Evolutionary conservation across 306 rosid species (phyloP).

Genomic region (Lathyrus sativus): DNA sequence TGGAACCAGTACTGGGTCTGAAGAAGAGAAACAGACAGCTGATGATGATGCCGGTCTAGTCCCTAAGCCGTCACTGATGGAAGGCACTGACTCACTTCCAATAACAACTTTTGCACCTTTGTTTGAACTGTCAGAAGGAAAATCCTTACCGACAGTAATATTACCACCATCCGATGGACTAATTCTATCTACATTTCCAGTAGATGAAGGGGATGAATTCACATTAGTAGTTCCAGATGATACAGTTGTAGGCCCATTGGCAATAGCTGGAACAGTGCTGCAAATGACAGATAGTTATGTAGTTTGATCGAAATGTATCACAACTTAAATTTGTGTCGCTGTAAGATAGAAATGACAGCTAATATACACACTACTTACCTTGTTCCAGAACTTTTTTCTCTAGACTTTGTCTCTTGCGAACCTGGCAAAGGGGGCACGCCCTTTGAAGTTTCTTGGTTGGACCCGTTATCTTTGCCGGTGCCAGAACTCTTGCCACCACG

Average conservation of each 20-base stretch:
- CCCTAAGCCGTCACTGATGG: conserved; percentile 44
- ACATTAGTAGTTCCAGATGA: conserved; percentile 53
- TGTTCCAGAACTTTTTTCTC: conserved; percentile 53
- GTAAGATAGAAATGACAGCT: conserved; percentile 18
- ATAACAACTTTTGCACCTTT: conserved; percentile 44
- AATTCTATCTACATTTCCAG: conserved; percentile 48
- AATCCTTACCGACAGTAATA: conserved; percentile 43
- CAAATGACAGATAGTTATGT: conserved; percentile 41
- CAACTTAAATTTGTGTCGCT: too few relatives aligned
- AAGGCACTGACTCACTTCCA: conserved; percentile 47
- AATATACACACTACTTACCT: conserved; percentile 43
- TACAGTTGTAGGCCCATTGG: conserved; percentile 56
- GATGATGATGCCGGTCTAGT: conserved; percentile 51
- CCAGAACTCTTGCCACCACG: conserved; percentile 68
- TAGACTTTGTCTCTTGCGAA: conserved; percentile 57
- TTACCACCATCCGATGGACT: conserved; percentile 47
- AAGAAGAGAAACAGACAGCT: conserved; percentile 59
- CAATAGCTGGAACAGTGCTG: conserved; percentile 60
- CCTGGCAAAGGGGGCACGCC: conserved; percentile 44
- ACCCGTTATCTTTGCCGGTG: conserved; percentile 66
- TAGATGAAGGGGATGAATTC: conserved; percentile 44
- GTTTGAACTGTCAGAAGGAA: conserved; percentile 47
- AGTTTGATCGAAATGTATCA: conserved; percentile 30
- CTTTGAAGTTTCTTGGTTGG: conserved; percentile 62
- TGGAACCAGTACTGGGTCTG: conserved; percentile 69